These are phyloP conservation scores for Fusarium luffae DNA, from an alignment of 2,329 filamentous ascomycete species.

Conservation along the genomic window DNA sequence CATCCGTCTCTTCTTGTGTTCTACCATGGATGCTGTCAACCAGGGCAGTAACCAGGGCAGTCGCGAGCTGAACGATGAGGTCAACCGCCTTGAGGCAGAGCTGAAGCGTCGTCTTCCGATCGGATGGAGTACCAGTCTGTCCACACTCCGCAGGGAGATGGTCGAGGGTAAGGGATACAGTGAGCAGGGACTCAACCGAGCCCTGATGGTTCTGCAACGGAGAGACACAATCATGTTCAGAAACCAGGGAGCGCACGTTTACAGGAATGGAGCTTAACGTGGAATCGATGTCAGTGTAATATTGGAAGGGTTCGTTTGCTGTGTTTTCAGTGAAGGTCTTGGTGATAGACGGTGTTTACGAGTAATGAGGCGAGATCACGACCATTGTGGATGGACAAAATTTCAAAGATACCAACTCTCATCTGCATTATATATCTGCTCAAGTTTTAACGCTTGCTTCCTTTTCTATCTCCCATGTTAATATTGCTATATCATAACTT, in stretches of 20 bases:
- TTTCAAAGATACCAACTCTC: slow-evolving; percentile 16
- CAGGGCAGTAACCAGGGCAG: slow-evolving; percentile 86
- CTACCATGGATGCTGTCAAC: slow-evolving; percentile 97
- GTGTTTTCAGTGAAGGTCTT: slow-evolving; percentile 19
- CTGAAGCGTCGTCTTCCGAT: slow-evolving; percentile 88
- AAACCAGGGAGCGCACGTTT: slow-evolving; percentile 79
- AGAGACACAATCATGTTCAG: slow-evolving; percentile 87
- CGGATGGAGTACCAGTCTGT: slow-evolving; percentile 92
- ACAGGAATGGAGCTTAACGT: slow-evolving; percentile 73
- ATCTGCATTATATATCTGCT: background rate
- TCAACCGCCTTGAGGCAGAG: slow-evolving; percentile 87
- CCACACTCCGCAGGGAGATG: slow-evolving; percentile 88
- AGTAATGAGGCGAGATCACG: slow-evolving; percentile 38
- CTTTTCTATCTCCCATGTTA: background rate
- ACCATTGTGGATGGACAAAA: slow-evolving; percentile 11
- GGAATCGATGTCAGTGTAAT: slow-evolving; percentile 18
- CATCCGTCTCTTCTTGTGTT: slow-evolving; percentile 94
- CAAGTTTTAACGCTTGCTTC: background rate
- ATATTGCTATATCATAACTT: background rate
- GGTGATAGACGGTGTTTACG: slow-evolving; percentile 36
- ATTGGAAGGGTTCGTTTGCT: slow-evolving; percentile 23
- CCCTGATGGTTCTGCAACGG: slow-evolving; percentile 85
- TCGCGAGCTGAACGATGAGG: slow-evolving; percentile 91
- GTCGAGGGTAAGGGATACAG: slow-evolving; percentile 91
- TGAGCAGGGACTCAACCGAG: slow-evolving; percentile 85